Evolutionary conservation across 495 filamentous ascomycete species (phyloP).

Genomic region (Penicillium odoratum): DNA sequence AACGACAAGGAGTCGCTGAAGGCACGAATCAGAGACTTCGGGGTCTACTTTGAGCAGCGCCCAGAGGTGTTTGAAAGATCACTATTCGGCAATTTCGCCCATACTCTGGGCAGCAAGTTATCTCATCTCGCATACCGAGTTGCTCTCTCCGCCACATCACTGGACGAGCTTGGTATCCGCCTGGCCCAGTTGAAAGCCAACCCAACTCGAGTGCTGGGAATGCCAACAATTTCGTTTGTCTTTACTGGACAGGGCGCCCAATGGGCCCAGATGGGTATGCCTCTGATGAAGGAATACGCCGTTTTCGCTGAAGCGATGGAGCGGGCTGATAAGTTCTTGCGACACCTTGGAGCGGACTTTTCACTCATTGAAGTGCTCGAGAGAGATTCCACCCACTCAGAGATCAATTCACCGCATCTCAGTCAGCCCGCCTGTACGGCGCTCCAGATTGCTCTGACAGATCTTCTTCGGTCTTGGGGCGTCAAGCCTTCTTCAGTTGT

Average conservation of each 20-base stretch:
- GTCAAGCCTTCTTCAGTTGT: slow-evolving; percentile 32
- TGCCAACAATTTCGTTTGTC: slow-evolving; percentile 26
- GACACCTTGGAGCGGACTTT: slow-evolving; percentile 24
- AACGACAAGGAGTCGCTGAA: slow-evolving; percentile 33
- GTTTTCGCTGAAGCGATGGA: slow-evolving; percentile 26
- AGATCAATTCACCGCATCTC: slow-evolving; percentile 25
- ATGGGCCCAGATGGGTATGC: slow-evolving; percentile 39
- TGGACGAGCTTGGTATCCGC: slow-evolving; percentile 26
- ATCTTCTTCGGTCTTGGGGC: slow-evolving; percentile 35
- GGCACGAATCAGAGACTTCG: slow-evolving; percentile 26
- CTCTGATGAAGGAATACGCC: slow-evolving; percentile 27
- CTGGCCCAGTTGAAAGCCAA: slow-evolving; percentile 28
- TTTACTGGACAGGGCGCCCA: slow-evolving; percentile 49
- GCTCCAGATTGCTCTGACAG: slow-evolving; percentile 37
- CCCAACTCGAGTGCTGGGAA: slow-evolving; percentile 20
- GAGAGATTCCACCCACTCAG: slow-evolving; percentile 9
- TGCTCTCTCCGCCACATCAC: slow-evolving; percentile 25
- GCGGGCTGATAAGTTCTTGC: slow-evolving; percentile 18
- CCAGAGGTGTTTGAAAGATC: slow-evolving; percentile 34
- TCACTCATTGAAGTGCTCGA: slow-evolving; percentile 20
- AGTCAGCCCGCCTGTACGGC: slow-evolving; percentile 41
- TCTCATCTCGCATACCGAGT: slow-evolving; percentile 30
- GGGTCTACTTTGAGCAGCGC: slow-evolving; percentile 33
- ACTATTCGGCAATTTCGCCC: slow-evolving; percentile 30
- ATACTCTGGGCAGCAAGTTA: slow-evolving; percentile 30